phyloP scores from a whole-genome alignment of 345 rosid genomes.

The Syzygium grande region DNA sequence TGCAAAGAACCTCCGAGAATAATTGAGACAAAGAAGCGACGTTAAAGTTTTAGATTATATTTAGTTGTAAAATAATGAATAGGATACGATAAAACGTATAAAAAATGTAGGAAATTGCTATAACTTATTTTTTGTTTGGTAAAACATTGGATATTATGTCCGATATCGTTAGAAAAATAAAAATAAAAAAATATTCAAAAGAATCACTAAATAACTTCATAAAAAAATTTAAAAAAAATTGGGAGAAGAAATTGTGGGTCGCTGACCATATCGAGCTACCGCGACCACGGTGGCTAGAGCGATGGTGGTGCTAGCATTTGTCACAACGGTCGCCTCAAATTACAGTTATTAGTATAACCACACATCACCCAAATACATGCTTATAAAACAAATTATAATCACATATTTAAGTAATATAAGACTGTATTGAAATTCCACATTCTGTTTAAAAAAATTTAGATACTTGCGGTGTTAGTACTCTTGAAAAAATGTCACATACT shows the following conservation, averaged over 20 bases:
- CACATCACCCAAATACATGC: neutral
- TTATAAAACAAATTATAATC: neutral
- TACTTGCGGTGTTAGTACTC: neutral
- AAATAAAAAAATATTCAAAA: neutral
- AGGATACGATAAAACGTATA: neutral
- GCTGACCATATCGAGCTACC: neutral
- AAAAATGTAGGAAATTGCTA: neutral
- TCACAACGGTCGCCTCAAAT: fast-evolving
- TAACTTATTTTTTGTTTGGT: neutral
- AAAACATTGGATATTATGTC: neutral
- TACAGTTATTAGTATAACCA: neutral
- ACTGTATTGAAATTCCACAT: neutral
- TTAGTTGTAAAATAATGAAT: neutral
- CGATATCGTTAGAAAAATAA: neutral
- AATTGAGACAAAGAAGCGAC: neutral
- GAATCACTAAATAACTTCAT: neutral
- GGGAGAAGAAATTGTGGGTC: neutral
- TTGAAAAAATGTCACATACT: neutral
- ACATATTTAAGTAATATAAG: neutral
- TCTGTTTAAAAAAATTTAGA: neutral
- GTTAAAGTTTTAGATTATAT: neutral
- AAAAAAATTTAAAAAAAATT: neutral
- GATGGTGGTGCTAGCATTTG: neutral
- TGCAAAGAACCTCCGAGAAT: neutral
- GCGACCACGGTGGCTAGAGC: fast-evolving